Conservation (phyloP, 129 eudicot species). For the Lonicera japonica region DNA sequence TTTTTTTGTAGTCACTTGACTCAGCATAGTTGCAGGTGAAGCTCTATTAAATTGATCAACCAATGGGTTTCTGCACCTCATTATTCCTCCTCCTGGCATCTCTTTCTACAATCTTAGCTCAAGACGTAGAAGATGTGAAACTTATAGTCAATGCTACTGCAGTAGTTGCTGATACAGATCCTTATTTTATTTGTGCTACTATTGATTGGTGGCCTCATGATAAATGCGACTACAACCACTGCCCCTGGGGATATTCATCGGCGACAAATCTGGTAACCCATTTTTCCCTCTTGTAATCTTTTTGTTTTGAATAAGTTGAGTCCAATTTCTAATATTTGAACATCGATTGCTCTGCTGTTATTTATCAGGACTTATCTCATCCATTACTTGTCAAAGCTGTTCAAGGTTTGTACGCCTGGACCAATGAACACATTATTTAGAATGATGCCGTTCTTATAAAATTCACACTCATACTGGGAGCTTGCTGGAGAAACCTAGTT, state of each 20-base stretch:
- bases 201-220: slow-evolving; percentile 97
- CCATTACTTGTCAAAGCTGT: slow-evolving; percentile 68
- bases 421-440: neutral
- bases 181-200: slow-evolving; percentile 83
- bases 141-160: slow-evolving; percentile 51
- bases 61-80: slow-evolving; percentile 42
- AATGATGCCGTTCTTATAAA: neutral
- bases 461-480: neutral
- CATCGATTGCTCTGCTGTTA: slow-evolving; percentile 1
- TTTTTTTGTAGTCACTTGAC: slow-evolving; percentile 6
- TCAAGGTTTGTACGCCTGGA: slow-evolving; percentile 49
- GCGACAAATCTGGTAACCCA: slow-evolving; percentile 59
- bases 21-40: slow-evolving; percentile 14
- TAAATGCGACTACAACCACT: slow-evolving; percentile 70
- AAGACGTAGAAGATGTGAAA: slow-evolving; percentile 32
- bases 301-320: neutral
- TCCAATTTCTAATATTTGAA: neutral
- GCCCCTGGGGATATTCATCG: slow-evolving; percentile 95
- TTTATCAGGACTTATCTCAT: slow-evolving; percentile 72
- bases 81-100: slow-evolving; percentile 43
- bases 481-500: neutral
- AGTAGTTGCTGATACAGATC: slow-evolving; percentile 58
- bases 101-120: slow-evolving; percentile 49
- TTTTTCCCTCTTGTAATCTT: neutral
- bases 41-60: slow-evolving; percentile 19